Conservation (phyloP, 768 basidiomycete species). For the Trametopsis cervina region DNA sequence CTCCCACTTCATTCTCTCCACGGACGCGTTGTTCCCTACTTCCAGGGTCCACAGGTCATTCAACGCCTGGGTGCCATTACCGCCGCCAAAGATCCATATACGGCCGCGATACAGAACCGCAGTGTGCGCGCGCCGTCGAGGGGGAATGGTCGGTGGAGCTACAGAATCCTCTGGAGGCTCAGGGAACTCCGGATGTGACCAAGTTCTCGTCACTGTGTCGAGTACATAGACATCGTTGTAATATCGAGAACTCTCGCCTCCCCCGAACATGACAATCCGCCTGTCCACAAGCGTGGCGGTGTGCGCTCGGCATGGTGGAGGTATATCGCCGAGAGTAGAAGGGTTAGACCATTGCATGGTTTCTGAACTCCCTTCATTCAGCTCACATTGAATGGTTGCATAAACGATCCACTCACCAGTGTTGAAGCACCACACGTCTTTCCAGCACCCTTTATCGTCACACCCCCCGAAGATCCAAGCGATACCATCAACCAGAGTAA, state of each 20-base stretch:
- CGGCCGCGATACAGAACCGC: conserved; percentile 65
- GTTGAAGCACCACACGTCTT: conserved; percentile 81
- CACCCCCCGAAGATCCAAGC: conserved; percentile 91
- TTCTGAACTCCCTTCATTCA: too few species aligned
- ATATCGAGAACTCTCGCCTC: conserved; percentile 77
- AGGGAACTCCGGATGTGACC: conserved; percentile 42
- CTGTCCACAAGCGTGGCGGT: conserved; percentile 79
- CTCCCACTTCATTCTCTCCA: conserved; percentile 48
- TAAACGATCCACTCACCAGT: conserved; percentile 41
- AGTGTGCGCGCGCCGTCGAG: conserved; percentile 81
- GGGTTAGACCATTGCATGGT: conserved; percentile 87
- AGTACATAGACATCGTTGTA: conserved; percentile 80
- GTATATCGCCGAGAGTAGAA: conserved; percentile 67
- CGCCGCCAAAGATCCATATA: conserved; percentile 90
- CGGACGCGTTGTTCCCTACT: conserved; percentile 31
- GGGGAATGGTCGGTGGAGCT: conserved; percentile 14
- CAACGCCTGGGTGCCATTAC: conserved; percentile 83
- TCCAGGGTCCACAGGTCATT: conserved; percentile 90
- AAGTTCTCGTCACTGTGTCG: conserved; percentile 67
- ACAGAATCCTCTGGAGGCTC: background rate
- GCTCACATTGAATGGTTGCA: background rate
- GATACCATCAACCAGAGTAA: conserved; percentile 73
- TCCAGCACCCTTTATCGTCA: conserved; percentile 68
- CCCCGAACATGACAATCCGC: conserved; percentile 79
- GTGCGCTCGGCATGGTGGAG: conserved; percentile 83